Evolutionary conservation across 768 basidiomycete species (phyloP).

Genomic region (Sistotremastrum suecicum): DNA sequence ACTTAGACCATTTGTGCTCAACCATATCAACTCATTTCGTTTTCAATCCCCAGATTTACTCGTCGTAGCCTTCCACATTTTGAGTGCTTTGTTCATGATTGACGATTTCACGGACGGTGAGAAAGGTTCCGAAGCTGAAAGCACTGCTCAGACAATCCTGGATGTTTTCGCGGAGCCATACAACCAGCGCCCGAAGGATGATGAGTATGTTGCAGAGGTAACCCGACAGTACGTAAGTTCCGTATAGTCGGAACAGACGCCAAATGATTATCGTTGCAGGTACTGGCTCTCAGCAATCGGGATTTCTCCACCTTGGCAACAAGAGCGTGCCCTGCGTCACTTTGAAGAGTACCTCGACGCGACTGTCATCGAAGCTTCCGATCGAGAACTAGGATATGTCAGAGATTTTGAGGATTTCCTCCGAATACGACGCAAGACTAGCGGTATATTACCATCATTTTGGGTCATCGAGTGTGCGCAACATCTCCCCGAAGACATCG

Average conservation of each 20-base stretch:
- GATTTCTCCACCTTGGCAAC: conserved; percentile 8
- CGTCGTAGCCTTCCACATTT: too few species aligned
- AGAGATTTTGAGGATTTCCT: conserved; percentile 29
- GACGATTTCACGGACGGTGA: conserved; percentile 37
- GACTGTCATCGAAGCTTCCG: conserved; percentile 27
- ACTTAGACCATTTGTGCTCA: too few species aligned
- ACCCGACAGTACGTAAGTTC: conserved; percentile 23
- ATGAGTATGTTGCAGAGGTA: conserved; percentile 26
- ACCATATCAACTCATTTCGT: too few species aligned
- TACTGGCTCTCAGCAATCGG: conserved; percentile 16
- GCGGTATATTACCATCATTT: conserved; percentile 26
- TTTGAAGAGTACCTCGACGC: conserved; percentile 27
- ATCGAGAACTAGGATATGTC: conserved; percentile 20
- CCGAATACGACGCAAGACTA: conserved; percentile 23
- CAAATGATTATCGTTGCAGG: conserved; percentile 8
- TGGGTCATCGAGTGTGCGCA: conserved; percentile 21
- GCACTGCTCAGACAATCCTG: conserved; percentile 20
- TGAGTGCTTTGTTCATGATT: conserved; percentile 29
- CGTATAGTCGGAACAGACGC: neutral
- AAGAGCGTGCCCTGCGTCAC: conserved; percentile 12
- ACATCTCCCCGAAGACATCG: conserved; percentile 27
- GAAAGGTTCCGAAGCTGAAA: conserved; percentile 15
- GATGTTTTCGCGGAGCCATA: conserved; percentile 26
- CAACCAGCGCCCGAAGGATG: conserved; percentile 19
- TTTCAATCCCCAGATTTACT: too few species aligned